Base-by-base conservation (phyloP, 805 yeast species). In the Kodamaea kaohsiungensis region DNA sequence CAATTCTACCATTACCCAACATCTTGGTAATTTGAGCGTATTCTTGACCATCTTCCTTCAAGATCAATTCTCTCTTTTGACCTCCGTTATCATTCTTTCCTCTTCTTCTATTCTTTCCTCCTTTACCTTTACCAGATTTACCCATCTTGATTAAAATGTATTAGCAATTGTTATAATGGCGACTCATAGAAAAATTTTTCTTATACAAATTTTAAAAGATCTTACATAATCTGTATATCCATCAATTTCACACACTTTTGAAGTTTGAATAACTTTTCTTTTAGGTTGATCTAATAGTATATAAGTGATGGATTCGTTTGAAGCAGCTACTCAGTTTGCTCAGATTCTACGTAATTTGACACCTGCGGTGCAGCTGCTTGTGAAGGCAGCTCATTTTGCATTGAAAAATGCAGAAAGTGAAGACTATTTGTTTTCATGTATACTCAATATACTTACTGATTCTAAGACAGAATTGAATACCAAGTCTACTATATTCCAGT, bases 1-100 rank as follows among this genome's bases (percentile, higher is more conserved):
- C 97, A 53, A 95, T 87, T 76, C 99, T 86, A 61, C 99, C 98
- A 70, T 92, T 92, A 73, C 99, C 99, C 65, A 95, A 85, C 98
- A 95, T 93, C 77, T 91, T 93, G 72, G 93, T 85, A 70, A 95
- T 95, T 79, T 96, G 99, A 54, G 97, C 99, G 68, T 95, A 95
- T 74, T 95, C 98, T 80, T 95, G 99, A 55, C 96, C 96, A 67
- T 95, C 99, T 60, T 95, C 99, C 67, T 86, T 91, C 72, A 81
- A 84, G 70, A 86, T 83, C 65, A 95, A 83, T 72, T 95, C 99
- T 79, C 99, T 90, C 82, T 95, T 95, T 76, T 91, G 92, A 60
- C 88, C 86, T 56, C 83, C 87, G 73, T 86, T 85, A 71, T 88
- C 97, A 75, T 92, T 92, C 93, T 95, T 95, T 75, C 99, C 99